These are phyloP conservation scores for Ascochyta fabae DNA, from an alignment of 2,329 filamentous ascomycete species.

Conservation along the genomic window DNA sequence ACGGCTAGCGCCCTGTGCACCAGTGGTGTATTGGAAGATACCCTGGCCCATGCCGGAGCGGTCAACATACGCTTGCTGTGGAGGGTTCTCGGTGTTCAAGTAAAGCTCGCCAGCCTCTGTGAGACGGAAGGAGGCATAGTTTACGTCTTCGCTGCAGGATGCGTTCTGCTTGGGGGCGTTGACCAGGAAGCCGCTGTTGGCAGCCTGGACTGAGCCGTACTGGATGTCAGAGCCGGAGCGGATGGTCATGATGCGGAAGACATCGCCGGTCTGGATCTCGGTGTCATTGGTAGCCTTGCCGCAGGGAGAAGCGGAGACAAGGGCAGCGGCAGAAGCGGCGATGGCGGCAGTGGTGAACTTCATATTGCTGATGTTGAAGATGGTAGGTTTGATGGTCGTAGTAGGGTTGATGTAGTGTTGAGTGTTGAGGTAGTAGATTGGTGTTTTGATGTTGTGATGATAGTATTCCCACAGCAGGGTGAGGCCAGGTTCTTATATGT, in stretches of 20 bases:
- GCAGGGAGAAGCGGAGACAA: slow-evolving; percentile 38
- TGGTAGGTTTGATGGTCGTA: slow-evolving; percentile 6
- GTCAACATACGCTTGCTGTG: slow-evolving; percentile 62
- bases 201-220: slow-evolving; percentile 55
- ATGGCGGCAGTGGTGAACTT: slow-evolving; percentile 37
- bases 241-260: slow-evolving; percentile 60
- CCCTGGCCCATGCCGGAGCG: slow-evolving; percentile 66
- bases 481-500: slow-evolving; percentile 21
- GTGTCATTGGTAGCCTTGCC: slow-evolving; percentile 23
- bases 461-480: neutral
- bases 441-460: slow-evolving; percentile 16
- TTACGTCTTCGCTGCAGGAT: slow-evolving; percentile 51
- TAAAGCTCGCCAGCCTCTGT: slow-evolving; percentile 51
- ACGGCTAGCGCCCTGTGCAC: slow-evolving; percentile 47
- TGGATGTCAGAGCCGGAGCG: slow-evolving; percentile 60
- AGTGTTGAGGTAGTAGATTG: slow-evolving; percentile 3
- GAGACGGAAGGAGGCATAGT: slow-evolving; percentile 60
- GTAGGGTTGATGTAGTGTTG: slow-evolving; percentile 2
- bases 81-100: slow-evolving; percentile 56
- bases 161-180: slow-evolving; percentile 54
- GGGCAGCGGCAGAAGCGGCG: slow-evolving; percentile 28
- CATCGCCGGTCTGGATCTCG: slow-evolving; percentile 34
- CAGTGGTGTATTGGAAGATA: slow-evolving; percentile 60
- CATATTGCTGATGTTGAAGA: slow-evolving; percentile 33
- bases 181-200: slow-evolving; percentile 54